A percentile compares a stretch with the other conserved stretches of the same genome.
phyloP scores from a whole-genome alignment of 352 stramenopile species.

The Sclerospora graminicola region DNA sequence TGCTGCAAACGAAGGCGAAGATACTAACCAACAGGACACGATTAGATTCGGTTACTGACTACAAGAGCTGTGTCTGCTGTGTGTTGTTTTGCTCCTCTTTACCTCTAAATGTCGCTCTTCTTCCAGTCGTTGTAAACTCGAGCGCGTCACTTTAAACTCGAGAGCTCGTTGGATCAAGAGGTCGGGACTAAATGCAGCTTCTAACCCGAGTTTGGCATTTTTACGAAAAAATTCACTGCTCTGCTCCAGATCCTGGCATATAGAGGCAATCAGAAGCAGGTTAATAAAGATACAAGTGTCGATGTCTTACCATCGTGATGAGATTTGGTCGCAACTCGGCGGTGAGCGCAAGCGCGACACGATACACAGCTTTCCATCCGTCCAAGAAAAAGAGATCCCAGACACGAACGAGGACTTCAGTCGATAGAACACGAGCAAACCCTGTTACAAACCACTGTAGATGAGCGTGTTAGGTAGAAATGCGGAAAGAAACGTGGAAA shows the following conservation, averaged over 20 bases:
- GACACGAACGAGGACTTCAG: conserved; percentile 34
- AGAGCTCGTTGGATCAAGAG: conserved; percentile 36
- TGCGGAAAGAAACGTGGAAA: not conserved
- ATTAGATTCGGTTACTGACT: too few species aligned
- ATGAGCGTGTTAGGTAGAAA: not conserved
- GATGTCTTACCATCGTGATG: conserved; percentile 34
- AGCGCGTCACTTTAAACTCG: conserved; percentile 57
- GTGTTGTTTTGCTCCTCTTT: not conserved
- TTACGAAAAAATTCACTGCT: conserved; percentile 63
- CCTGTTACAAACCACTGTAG: conserved; percentile 78
- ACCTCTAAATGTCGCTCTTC: conserved; percentile 65
- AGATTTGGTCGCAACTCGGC: conserved; percentile 43
- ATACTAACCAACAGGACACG: conserved; percentile 32
- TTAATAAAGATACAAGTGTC: not conserved
- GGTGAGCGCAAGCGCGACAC: conserved; percentile 55
- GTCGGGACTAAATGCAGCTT: conserved; percentile 23
- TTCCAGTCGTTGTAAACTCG: conserved; percentile 44
- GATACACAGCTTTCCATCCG: conserved; percentile 70
- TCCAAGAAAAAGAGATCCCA: conserved; percentile 73
- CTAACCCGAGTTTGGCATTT: conserved; percentile 41
- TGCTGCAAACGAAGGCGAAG: conserved; percentile 57
- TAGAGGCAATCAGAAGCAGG: not conserved
- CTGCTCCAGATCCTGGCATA: conserved; percentile 52
- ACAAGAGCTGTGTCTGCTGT: too few species aligned
- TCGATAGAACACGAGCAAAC: conserved; percentile 54